A percentile compares a stretch with the other conserved stretches of the same genome.
These are phyloP conservation scores for Diaporthe ampelina DNA, from an alignment of 2,329 filamentous ascomycete genomes.

Conservation along the genomic window DNA sequence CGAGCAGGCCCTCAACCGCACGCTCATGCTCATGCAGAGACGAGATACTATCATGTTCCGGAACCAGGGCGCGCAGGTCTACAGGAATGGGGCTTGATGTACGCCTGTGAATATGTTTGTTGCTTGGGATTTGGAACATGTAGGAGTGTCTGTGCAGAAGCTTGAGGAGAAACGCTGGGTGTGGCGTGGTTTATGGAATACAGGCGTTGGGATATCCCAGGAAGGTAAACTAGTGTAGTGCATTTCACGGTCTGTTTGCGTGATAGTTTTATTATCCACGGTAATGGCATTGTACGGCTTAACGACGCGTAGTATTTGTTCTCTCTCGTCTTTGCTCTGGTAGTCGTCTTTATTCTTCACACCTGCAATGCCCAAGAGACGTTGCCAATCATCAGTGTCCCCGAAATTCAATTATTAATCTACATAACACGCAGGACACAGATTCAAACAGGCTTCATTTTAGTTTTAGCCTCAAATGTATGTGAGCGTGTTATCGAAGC, in stretches of 20 bases:
- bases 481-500: slow-evolving; percentile 80
- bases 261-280: slow-evolving; percentile 22
- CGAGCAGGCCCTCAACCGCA: slow-evolving; percentile 87
- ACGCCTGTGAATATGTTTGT: neutral
- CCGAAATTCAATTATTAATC: slow-evolving; percentile 10
- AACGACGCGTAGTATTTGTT: slow-evolving; percentile 9
- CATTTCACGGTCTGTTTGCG: slow-evolving; percentile 23
- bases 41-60: slow-evolving; percentile 88
- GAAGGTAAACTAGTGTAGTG: slow-evolving; percentile 12
- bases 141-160: neutral
- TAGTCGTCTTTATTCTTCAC: slow-evolving; percentile 5
- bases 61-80: slow-evolving; percentile 81
- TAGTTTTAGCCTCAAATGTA: slow-evolving; percentile 55
- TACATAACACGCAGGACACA: slow-evolving; percentile 4
- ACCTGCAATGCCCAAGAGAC: neutral
- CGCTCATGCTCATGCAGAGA: slow-evolving; percentile 87
- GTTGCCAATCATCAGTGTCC: neutral
- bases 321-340: neutral
- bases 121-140: neutral
- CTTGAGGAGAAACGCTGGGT: neutral
- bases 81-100: slow-evolving; percentile 76
- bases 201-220: slow-evolving; percentile 36
- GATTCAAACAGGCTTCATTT: neutral
- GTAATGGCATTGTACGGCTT: slow-evolving; percentile 12
- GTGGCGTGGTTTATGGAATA: slow-evolving; percentile 33